phyloP scores from a whole-genome alignment of 2,329 filamentous ascomycete species.

The Dactylellina leptospora region DNA sequence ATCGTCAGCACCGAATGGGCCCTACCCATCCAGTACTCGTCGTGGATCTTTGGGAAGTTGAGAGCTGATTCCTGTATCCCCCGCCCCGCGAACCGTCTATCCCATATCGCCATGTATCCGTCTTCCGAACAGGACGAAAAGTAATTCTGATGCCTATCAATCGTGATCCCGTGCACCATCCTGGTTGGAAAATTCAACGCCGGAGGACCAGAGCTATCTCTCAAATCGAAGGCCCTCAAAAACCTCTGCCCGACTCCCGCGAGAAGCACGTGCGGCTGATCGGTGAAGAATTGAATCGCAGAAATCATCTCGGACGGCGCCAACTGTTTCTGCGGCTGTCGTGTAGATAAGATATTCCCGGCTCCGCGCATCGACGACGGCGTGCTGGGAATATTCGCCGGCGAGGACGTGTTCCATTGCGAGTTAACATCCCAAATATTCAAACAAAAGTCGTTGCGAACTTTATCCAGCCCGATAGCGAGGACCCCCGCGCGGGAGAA shows the following conservation, averaged over 20 bases:
- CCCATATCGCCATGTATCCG: conserved; percentile 56
- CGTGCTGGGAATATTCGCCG: conserved; percentile 58
- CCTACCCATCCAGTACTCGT: conserved; percentile 50
- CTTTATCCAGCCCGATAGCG: conserved; percentile 80
- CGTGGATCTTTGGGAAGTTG: conserved; percentile 52
- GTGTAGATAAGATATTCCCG: conserved; percentile 16
- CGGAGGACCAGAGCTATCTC: conserved; percentile 69
- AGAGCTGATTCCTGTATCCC: conserved; percentile 53
- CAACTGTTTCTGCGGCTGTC: conserved; percentile 65
- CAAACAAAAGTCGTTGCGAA: conserved; percentile 81
- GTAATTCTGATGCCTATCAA: conserved; percentile 82
- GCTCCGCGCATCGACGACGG: conserved; percentile 58
- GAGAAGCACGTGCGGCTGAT: conserved; percentile 77
- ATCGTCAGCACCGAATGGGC: conserved; percentile 52
- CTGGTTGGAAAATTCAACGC: conserved; percentile 62
- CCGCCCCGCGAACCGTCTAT: conserved; percentile 54
- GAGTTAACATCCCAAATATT: conserved; percentile 82
- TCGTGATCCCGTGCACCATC: conserved; percentile 70
- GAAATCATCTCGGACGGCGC: conserved; percentile 76
- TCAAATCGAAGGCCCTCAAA: conserved; percentile 78
- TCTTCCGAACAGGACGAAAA: conserved; percentile 76
- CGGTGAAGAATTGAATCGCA: conserved; percentile 82
- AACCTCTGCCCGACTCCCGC: conserved; percentile 79
- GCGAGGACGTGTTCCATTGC: conserved; percentile 63
- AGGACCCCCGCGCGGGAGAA: conserved; percentile 77